A percentile compares a stretch with the other conserved stretches of the same genome.
phyloP scores from a whole-genome alignment of 2,329 filamentous ascomycete genomes.

The Penicillium sp. region DNA sequence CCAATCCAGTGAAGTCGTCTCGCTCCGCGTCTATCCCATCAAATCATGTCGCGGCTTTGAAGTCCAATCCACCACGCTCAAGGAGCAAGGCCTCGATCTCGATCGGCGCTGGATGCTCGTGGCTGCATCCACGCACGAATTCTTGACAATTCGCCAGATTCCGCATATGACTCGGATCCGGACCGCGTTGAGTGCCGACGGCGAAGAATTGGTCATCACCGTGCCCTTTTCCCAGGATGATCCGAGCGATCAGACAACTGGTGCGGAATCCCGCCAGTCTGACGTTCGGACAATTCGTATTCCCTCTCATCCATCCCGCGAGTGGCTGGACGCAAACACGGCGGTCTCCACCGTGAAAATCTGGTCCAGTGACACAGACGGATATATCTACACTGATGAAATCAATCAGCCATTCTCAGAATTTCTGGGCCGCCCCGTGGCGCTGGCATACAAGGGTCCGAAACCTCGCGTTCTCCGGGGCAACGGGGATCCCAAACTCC shows the following conservation, averaged over 20 bases:
- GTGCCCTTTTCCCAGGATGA: conserved; percentile 30
- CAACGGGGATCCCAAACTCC: conserved; percentile 49
- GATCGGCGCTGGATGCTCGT: conserved; percentile 65
- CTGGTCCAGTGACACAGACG: conserved; percentile 55
- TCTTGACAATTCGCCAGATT: conserved; percentile 58
- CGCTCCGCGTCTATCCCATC: conserved; percentile 56
- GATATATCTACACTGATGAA: conserved; percentile 46
- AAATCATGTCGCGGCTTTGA: conserved; percentile 61
- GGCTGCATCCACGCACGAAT: conserved; percentile 47
- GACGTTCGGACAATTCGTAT: conserved; percentile 39
- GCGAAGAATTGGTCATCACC: conserved; percentile 39
- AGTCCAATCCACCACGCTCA: conserved; percentile 47
- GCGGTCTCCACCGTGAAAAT: conserved; percentile 47
- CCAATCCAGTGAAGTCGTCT: conserved; percentile 27
- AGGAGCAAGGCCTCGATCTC: conserved; percentile 53
- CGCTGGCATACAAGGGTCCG: conserved; percentile 58
- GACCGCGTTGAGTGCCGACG: conserved; percentile 44
- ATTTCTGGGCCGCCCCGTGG: conserved; percentile 52
- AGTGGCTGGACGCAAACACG: conserved; percentile 53
- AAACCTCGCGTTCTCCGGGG: conserved; percentile 50
- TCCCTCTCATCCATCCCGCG: conserved; percentile 48
- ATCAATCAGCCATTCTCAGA: conserved; percentile 51
- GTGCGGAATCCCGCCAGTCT: conserved; percentile 1
- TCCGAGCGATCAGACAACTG: conserved; percentile 34
- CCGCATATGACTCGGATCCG: conserved; percentile 59